phyloP scores from a whole-genome alignment of 2,329 filamentous ascomycete species.

The Aspergillus sp. region DNA sequence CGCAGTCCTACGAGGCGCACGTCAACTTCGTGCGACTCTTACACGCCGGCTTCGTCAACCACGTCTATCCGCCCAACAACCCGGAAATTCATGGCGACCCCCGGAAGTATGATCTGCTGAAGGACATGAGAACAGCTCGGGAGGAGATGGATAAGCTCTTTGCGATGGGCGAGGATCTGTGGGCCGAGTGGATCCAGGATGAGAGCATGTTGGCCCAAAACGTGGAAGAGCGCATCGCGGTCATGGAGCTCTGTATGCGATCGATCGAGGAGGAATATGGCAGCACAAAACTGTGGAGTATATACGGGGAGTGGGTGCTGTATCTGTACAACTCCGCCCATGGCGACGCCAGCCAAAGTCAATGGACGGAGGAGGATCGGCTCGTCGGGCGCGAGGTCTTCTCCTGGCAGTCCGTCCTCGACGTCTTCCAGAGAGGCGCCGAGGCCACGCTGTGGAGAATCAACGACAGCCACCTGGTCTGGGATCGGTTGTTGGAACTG shows the following conservation, averaged over 20 bases:
- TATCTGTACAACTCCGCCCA: slow-evolving; percentile 55
- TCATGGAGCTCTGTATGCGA: slow-evolving; percentile 60
- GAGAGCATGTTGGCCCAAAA: slow-evolving; percentile 58
- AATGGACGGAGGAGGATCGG: slow-evolving; percentile 57
- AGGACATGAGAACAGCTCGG: slow-evolving; percentile 49
- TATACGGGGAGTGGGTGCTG: slow-evolving; percentile 62
- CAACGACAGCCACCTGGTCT: slow-evolving; percentile 61
- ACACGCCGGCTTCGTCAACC: slow-evolving; percentile 48
- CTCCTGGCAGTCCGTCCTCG: slow-evolving; percentile 54
- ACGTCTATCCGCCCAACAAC: slow-evolving; percentile 46
- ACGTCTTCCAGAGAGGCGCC: slow-evolving; percentile 57
- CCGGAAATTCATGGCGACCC: slow-evolving; percentile 47
- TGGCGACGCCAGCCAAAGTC: slow-evolving; percentile 38
- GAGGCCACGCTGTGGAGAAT: slow-evolving; percentile 60
- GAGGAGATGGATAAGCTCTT: slow-evolving; percentile 63
- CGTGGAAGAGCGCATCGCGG: slow-evolving; percentile 56
- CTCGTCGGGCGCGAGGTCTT: slow-evolving; percentile 60
- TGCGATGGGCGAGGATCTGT: slow-evolving; percentile 62
- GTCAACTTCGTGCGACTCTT: slow-evolving; percentile 48
- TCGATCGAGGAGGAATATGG: slow-evolving; percentile 62
- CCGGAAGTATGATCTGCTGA: slow-evolving; percentile 46
- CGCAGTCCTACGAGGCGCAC: slow-evolving; percentile 48
- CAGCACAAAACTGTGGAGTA: slow-evolving; percentile 61
- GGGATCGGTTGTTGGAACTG: slow-evolving; percentile 60
- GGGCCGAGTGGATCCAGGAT: slow-evolving; percentile 64